Percentiles rank a stretch among this genome's conserved stretches.
These are phyloP conservation scores for Linum trigynum DNA, from an alignment of 345 rosid genomes.

Conservation along the genomic window DNA sequence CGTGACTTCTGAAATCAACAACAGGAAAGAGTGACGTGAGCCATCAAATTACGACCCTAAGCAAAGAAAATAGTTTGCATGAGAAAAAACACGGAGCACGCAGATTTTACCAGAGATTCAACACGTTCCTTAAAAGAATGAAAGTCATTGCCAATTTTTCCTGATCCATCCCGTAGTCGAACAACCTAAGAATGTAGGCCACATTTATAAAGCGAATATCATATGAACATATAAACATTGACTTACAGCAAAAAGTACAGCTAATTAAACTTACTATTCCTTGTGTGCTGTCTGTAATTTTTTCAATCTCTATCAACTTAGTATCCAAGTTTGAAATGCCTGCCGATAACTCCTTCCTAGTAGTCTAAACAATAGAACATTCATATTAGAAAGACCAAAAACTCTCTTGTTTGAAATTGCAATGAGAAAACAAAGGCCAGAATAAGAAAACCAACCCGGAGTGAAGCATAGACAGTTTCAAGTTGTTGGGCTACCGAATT, in stretches of 20 bases:
- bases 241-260: slow-evolving; percentile 3
- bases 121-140: slow-evolving; percentile 52
- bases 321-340: slow-evolving; percentile 43
- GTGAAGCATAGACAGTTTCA: slow-evolving; percentile 60
- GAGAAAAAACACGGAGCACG: slow-evolving; percentile 2
- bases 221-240: slow-evolving; percentile 1
- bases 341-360: slow-evolving; percentile 54
- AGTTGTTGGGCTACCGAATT: slow-evolving; percentile 61
- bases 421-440: background rate
- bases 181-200: slow-evolving; percentile 32
- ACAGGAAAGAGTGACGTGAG: background rate
- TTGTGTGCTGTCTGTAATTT: slow-evolving; percentile 45
- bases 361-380: slow-evolving; percentile 33
- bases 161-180: slow-evolving; percentile 41
- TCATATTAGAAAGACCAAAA: background rate
- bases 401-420: background rate
- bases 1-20: slow-evolving; percentile 38
- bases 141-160: slow-evolving; percentile 36
- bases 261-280: slow-evolving; percentile 40
- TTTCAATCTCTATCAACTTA: slow-evolving; percentile 43
- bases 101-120: slow-evolving; percentile 55
- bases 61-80: slow-evolving; percentile 2
- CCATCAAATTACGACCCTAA: background rate
- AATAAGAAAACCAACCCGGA: slow-evolving; percentile 37
- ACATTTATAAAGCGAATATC: slow-evolving; percentile 12